Base-by-base conservation (phyloP, 495 filamentous ascomycete genomes). In the Lepraria neglecta region DNA sequence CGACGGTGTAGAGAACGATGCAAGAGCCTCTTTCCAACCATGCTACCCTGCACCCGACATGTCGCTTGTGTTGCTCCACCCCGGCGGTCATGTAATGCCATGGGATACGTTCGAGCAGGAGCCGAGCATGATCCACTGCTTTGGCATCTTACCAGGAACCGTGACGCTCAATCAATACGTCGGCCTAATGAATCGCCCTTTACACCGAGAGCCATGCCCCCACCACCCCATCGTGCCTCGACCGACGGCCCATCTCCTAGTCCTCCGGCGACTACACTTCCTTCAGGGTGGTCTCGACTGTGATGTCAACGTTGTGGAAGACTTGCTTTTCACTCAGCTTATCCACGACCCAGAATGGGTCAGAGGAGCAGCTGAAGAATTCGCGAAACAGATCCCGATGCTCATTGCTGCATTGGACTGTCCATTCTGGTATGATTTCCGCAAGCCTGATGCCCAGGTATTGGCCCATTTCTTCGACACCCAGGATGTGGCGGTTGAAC, bases 21-120 rank as follows among this genome's bases (percentile, higher is more conserved):
- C n/a, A 15, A 42, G 51, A 14, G 48, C 28, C 28, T 42, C 42
- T 33, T 27, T 45, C 43, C 56, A 27, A 2, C 14, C 35, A n/a
- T 28, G 28, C 43, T 11, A 38, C 11, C 30, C 33, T 19, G 75
- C 71, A 56, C 33, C 50, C 30, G 67, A 73, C 35, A 68, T 69
- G 33, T 72, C 74, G 12, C 67, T 75, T 33, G 67, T 60, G 31
- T 60, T 75, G 54, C 67, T 66, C 4, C 67, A 65, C 6, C 45
- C 59, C 21, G 56, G 28, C 24, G 33, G 46, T 4, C 6, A 73
- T 11, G 73, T 61, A 1, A 72, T 80, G 63, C 82, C 83, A 3
- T 87, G 84, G 84, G 79, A 85, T 58, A 81, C 83, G 5, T 69
- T 87, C 15, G 84, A 87, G 69, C 83, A 87, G 69, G 83, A 87